A percentile compares a stretch with the other conserved stretches of the same genome.
Conservation (phyloP, 23 red algal species). For the Chondrus crispus region DNA sequence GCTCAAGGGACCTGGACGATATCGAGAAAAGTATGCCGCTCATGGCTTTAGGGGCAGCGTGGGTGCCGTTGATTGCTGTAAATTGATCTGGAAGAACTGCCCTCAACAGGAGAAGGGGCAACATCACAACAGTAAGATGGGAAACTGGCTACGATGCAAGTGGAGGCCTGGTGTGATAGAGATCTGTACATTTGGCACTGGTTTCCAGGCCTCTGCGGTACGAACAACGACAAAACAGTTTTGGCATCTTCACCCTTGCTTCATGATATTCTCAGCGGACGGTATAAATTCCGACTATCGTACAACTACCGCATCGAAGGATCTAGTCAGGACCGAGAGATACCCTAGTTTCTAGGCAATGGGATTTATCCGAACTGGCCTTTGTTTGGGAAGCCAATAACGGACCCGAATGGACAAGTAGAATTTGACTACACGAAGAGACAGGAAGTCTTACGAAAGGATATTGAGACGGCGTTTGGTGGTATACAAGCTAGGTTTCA, state of each 20-base stretch:
- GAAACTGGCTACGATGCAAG: slow-evolving; percentile 10
- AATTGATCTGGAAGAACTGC: slow-evolving; percentile 28
- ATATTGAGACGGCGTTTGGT: slow-evolving; percentile 5
- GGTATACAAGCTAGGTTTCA: background rate
- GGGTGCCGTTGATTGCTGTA: slow-evolving; percentile 13
- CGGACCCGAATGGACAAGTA: background rate
- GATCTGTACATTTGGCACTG: slow-evolving; percentile 41
- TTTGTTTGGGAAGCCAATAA: background rate
- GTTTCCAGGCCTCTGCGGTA: background rate
- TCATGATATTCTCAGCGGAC: background rate
- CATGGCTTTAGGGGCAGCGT: background rate
- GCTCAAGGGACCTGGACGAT: background rate
- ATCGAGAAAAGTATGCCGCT: background rate
- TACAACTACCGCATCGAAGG: background rate
- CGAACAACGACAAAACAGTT: slow-evolving; percentile 4
- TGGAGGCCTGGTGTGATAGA: slow-evolving; percentile 26
- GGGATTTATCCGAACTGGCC: background rate
- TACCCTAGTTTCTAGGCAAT: background rate
- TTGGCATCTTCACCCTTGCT: background rate
- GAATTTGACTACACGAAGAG: background rate
- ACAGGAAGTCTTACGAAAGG: slow-evolving; percentile 1
- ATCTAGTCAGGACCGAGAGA: background rate
- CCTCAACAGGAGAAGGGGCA: slow-evolving; percentile 30
- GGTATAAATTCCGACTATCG: background rate
- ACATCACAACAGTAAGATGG: slow-evolving; percentile 25